Base-by-base conservation (phyloP, 2,329 filamentous ascomycete genomes). In the Clathrospora elynae region DNA sequence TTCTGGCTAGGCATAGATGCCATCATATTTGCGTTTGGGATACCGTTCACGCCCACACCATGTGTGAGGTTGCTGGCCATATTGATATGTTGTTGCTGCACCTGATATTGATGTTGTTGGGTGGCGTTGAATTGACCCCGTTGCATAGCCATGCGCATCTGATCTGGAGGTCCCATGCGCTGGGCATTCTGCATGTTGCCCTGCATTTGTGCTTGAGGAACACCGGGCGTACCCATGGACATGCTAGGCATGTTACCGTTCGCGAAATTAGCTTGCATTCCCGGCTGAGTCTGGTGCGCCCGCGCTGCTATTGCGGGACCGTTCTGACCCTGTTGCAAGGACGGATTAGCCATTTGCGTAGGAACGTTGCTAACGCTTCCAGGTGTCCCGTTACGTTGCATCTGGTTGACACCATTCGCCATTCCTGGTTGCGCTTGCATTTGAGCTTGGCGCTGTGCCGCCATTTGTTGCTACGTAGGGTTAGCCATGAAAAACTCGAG, bases 181-280 rank as follows among this genome's bases (percentile, higher is more conserved):
- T 81, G 77, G 50, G 86, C 79, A 33, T 71, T 72, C 49, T 74
- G 75, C 67, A 78, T 75, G 22, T 78, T 73, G 11, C 78, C 77
- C 57, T 86, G 84, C 73, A 89, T 79, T 53, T 86, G 86, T 16
- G 86, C 84, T 63, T 88, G 85, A 24, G 84, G 82, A 16, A 87
- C 77, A 31, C 80, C 80, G 46, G 82, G 82, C 2, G 39, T 76
- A 58, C 70, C 81, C 77, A 62, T 78, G 67, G 62, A 78, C 76
- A 58, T 77, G 65, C 53, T 79, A 71, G 58, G 73, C 72, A 68
- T 82, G 76, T 60, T 68, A 2, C 69, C 68, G 40, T 75, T 75
- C 2, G 62, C 68, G 42, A 79, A 73, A 22, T 75, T 75, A 53
- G 74, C 75, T 48, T 74, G 73, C 54, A 80, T 65, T 7, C 72